phyloP scores from a whole-genome alignment of 768 basidiomycete species.

The Fomitopsis serialis region DNA sequence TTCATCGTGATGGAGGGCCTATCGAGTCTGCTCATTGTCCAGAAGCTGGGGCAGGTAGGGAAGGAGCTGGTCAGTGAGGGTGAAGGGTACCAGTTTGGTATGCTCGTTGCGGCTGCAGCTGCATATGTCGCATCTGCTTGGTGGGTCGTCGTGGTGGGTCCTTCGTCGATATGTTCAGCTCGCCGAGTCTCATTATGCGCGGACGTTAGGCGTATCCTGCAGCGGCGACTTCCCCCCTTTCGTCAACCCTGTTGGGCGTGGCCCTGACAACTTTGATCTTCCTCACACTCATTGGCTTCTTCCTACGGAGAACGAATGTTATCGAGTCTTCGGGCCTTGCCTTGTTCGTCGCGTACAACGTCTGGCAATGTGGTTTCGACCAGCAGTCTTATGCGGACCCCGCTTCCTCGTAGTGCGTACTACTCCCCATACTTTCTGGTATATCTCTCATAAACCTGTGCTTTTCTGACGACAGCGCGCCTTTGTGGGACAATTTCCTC shows the following conservation, averaged over 20 bases:
- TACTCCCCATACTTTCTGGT: no score
- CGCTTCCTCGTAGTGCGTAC: conserved; percentile 69
- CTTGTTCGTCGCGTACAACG: conserved; percentile 83
- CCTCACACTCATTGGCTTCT: conserved; percentile 88
- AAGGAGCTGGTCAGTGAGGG: conserved; percentile 67
- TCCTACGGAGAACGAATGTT: conserved; percentile 82
- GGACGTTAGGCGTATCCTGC: conserved; percentile 66
- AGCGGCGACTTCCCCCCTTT: conserved; percentile 77
- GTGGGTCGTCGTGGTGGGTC: conserved; percentile 79
- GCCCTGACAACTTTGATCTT: conserved; percentile 87
- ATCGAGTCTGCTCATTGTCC: conserved; percentile 77
- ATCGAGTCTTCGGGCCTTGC: conserved; percentile 88
- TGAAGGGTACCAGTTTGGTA: conserved; percentile 71
- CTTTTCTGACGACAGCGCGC: conserved; percentile 43
- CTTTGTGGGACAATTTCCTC: conserved; percentile 71
- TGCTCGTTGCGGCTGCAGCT: conserved; percentile 71
- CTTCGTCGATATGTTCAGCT: neutral
- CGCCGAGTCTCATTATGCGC: conserved; percentile 4
- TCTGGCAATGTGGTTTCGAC: conserved; percentile 86
- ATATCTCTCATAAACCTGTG: no score
- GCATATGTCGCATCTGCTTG: conserved; percentile 80
- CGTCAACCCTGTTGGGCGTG: conserved; percentile 84
- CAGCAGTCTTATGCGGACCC: conserved; percentile 67
- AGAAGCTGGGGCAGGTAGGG: conserved; percentile 75
- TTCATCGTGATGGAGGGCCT: conserved; percentile 83